Evolutionary conservation across 2,329 filamentous ascomycete species (phyloP).

Genomic region (Arthrinium phaeospermum): DNA sequence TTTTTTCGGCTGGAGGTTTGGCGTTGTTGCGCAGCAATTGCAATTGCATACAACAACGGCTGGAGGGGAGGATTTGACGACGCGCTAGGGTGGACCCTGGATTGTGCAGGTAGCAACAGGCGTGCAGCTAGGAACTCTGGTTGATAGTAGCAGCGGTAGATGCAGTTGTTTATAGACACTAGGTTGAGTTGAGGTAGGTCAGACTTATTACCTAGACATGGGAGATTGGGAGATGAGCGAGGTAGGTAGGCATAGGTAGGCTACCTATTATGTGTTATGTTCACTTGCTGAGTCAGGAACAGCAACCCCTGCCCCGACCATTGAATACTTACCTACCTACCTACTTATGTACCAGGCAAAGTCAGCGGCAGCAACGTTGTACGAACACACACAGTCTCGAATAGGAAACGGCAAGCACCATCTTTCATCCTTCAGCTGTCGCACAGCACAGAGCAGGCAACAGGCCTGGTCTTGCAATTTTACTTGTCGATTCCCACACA

Average conservation of each 20-base stretch:
- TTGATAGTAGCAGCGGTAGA: neutral
- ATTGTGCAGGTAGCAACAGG: constrained; percentile 5
- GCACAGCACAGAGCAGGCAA: neutral
- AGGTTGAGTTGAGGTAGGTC: neutral
- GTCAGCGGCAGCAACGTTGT: constrained; percentile 2
- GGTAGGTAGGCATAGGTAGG: neutral
- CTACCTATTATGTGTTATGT: neutral
- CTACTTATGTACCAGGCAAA: no score
- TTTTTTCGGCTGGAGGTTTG: neutral
- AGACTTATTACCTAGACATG: neutral
- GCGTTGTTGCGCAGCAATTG: neutral
- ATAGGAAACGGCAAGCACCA: neutral
- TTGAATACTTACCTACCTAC: no score
- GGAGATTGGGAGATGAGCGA: neutral
- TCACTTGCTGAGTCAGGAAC: constrained; percentile 9
- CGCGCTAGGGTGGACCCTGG: constrained; percentile 15
- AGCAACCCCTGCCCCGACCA: neutral
- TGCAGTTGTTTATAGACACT: neutral
- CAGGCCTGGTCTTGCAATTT: neutral
- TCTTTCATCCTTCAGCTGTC: constrained; percentile 3
- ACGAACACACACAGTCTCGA: neutral
- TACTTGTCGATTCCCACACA: neutral
- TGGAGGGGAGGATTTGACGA: neutral
- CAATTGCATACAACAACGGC: neutral
- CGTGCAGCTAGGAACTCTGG: neutral